Conservation (phyloP, 2,329 filamentous ascomycete genomes). For the Clonostachys sp. region DNA sequence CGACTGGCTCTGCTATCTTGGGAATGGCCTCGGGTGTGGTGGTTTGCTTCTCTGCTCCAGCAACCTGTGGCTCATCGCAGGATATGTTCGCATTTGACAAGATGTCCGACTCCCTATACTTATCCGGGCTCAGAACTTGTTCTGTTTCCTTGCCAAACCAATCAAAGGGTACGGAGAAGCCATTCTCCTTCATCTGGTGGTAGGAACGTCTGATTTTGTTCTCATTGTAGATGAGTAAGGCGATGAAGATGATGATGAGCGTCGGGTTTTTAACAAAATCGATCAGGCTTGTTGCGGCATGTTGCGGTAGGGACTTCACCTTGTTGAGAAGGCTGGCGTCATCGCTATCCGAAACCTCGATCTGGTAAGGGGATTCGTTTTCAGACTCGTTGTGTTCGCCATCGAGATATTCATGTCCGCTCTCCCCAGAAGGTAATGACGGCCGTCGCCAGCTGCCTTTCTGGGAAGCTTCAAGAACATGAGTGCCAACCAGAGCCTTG, state of each 20-base stretch:
- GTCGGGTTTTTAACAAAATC: slow-evolving; percentile 54
- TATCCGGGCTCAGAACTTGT: not conserved
- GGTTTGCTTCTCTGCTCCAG: too few relatives aligned
- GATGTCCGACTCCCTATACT: too few relatives aligned
- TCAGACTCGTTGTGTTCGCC: not conserved
- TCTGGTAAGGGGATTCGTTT: slow-evolving; percentile 11
- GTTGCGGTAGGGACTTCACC: slow-evolving; percentile 44
- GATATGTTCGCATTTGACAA: too few relatives aligned
- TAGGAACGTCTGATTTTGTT: slow-evolving; percentile 37
- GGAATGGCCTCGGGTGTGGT: too few relatives aligned
- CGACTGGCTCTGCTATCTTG: too few relatives aligned
- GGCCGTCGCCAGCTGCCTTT: slow-evolving; percentile 23
- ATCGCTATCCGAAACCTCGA: slow-evolving; percentile 7
- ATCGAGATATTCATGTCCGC: not conserved
- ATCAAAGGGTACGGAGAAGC: slow-evolving; percentile 15
- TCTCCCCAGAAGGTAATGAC: slow-evolving; percentile 23
- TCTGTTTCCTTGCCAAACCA: slow-evolving; percentile 1
- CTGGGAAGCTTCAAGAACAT: slow-evolving; percentile 47
- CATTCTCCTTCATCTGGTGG: slow-evolving; percentile 20
- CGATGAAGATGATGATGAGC: slow-evolving; percentile 38
- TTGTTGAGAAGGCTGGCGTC: slow-evolving; percentile 38
- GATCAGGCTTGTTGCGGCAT: slow-evolving; percentile 42
- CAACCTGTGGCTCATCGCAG: too few relatives aligned
- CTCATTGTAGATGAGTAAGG: slow-evolving; percentile 35
- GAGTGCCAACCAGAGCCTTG: slow-evolving; percentile 66